Evolutionary conservation across 1,139 yeast species (phyloP).

Genomic region (Diutina pseudorugosa): DNA sequence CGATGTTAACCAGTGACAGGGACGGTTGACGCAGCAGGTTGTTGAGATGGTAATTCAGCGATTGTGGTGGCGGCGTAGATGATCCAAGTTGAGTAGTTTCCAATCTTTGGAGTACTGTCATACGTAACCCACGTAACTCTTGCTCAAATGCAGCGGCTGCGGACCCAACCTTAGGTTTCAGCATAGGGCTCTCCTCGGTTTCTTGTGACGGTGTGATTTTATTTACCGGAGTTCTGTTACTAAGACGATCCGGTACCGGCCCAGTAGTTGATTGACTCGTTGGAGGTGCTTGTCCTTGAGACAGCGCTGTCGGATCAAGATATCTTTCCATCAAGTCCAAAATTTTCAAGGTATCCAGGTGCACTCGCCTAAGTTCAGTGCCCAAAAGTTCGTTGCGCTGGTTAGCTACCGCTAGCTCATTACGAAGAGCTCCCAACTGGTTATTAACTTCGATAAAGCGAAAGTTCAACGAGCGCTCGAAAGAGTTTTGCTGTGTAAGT

Average conservation of each 20-base stretch:
- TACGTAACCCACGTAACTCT: not conserved
- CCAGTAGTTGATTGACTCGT: not conserved
- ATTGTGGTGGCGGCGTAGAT: not conserved
- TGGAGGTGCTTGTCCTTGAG: not conserved
- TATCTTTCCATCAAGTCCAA: conserved; percentile 33
- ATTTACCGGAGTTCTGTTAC: conserved; percentile 10
- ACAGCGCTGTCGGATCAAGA: conserved; percentile 4
- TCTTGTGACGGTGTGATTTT: conserved; percentile 7
- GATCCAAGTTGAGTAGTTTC: not conserved
- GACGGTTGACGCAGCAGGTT: conserved; percentile 1
- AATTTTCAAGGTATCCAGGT: conserved; percentile 9
- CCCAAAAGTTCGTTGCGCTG: conserved; percentile 18
- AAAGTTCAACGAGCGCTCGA: conserved; percentile 17
- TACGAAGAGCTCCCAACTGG: conserved; percentile 21
- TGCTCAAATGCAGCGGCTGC: not conserved
- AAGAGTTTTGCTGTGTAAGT: conserved; percentile 10
- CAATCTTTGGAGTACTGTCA: not conserved
- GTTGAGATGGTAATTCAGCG: not conserved
- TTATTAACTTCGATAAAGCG: conserved; percentile 30
- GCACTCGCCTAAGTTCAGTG: not conserved
- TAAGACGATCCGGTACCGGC: conserved; percentile 8
- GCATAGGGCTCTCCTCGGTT: conserved; percentile 10
- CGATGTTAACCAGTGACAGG: conserved; percentile 8
- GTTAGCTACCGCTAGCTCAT: conserved; percentile 25
- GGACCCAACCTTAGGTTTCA: conserved; percentile 6